Evolutionary conservation across 1,284 basidiomycete species (phyloP).

Genomic region (Porogramme epimiltina): DNA sequence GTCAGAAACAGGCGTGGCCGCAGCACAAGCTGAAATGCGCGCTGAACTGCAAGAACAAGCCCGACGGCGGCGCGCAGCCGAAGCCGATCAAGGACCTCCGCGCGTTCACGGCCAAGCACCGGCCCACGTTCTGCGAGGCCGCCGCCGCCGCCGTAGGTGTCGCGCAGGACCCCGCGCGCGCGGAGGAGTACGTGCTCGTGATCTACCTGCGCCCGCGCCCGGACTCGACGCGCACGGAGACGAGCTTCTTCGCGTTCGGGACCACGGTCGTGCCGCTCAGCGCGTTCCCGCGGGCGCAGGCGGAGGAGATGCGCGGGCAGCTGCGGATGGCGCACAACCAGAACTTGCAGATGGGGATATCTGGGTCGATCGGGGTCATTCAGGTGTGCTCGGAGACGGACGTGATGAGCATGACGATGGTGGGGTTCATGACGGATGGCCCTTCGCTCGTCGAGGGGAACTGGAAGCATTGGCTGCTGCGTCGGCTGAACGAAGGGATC

Average conservation of each 20-base stretch:
- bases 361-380: constrained; percentile 22
- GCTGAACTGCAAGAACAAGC: constrained; percentile 20
- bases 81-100: constrained; percentile 19
- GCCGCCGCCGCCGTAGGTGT: constrained; percentile 25
- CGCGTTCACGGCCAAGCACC: constrained; percentile 28
- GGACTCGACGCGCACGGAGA: constrained; percentile 23
- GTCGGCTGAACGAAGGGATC: constrained; percentile 22
- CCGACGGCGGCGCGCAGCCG: constrained; percentile 4
- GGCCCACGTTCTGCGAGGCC: constrained; percentile 21
- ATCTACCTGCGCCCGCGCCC: constrained; percentile 13
- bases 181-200: constrained; percentile 20
- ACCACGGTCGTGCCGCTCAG: constrained; percentile 22
- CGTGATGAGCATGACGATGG: constrained; percentile 23
- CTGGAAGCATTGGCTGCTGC: constrained; percentile 25
- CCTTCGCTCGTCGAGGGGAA: constrained; percentile 8
- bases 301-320: constrained; percentile 24
- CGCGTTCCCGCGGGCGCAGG: constrained; percentile 15
- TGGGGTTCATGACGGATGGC: constrained; percentile 20
- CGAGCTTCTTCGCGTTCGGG: constrained; percentile 21
- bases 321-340: constrained; percentile 18
- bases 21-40: constrained; percentile 26
- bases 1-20: constrained; percentile 25
- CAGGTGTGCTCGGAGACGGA: constrained; percentile 18
- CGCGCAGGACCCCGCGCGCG: constrained; percentile 10
- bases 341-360: constrained; percentile 14